Evolutionary conservation across 2,329 filamentous ascomycete genomes (phyloP).

Genomic region (Bimuria novae-zelandiae): DNA sequence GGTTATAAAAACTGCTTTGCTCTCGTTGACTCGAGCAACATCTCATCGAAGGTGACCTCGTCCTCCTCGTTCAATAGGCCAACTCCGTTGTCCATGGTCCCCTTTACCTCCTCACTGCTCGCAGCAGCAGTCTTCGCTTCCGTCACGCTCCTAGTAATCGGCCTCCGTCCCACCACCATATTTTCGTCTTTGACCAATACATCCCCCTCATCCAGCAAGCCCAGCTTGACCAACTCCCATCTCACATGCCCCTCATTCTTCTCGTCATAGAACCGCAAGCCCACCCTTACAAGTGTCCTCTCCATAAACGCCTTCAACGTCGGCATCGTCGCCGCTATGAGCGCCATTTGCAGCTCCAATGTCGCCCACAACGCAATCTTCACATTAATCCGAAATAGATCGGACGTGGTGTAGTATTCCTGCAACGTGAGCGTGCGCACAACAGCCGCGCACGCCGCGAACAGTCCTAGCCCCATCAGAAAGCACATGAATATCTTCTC

Average conservation of each 20-base stretch:
- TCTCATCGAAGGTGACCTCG: no score
- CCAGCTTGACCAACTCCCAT: slow-evolving; percentile 15
- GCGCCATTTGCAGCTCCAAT: slow-evolving; percentile 31
- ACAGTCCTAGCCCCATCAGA: slow-evolving; percentile 30
- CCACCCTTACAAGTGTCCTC: slow-evolving; percentile 11
- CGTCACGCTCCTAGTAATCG: not conserved
- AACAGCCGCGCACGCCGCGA: slow-evolving; percentile 27
- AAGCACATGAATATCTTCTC: slow-evolving; percentile 29
- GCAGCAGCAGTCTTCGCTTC: not conserved
- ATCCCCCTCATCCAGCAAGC: slow-evolving; percentile 15
- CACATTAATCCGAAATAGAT: slow-evolving; percentile 28
- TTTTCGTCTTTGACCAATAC: not conserved
- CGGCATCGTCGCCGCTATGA: slow-evolving; percentile 35
- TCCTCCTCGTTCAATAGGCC: no score
- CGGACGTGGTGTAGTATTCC: slow-evolving; percentile 18
- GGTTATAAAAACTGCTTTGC: no score
- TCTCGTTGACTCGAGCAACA: no score
- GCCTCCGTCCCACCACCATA: not conserved
- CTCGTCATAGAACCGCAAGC: slow-evolving; percentile 23
- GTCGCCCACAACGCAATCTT: slow-evolving; percentile 27
- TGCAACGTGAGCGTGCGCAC: slow-evolving; percentile 26
- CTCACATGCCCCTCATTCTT: slow-evolving; percentile 16
- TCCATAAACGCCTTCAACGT: slow-evolving; percentile 30
- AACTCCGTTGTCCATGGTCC: no score
- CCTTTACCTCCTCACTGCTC: not conserved